phyloP scores from a whole-genome alignment of 306 rosid species.

The Trichosanthes truncata region DNA sequence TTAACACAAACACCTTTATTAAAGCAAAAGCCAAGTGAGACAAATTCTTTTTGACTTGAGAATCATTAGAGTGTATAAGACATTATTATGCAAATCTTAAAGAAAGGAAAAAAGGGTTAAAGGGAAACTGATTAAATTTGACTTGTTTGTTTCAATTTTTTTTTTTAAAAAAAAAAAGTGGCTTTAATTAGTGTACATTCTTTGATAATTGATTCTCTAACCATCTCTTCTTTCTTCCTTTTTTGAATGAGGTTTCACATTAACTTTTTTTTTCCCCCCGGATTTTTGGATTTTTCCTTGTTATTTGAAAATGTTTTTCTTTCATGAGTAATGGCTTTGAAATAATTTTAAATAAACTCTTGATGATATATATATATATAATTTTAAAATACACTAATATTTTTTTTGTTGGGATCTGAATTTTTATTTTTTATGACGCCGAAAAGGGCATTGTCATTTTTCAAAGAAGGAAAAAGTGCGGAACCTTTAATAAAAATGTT shows the following conservation, averaged over 20 bases:
- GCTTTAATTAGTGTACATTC: constrained; percentile 9
- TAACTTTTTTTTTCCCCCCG: too few relatives aligned
- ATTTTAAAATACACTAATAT: not conserved
- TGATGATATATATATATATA: not conserved
- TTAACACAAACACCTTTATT: constrained; percentile 3
- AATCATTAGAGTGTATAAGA: constrained; percentile 8
- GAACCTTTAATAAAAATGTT: not conserved
- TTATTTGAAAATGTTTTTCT: not conserved
- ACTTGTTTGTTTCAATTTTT: not conserved
- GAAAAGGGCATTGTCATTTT: not conserved
- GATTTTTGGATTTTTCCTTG: not conserved
- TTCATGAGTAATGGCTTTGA: not conserved
- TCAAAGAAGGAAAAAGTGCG: not conserved
- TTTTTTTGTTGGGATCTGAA: not conserved
- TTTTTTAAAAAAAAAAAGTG: not conserved
- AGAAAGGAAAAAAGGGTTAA: not conserved
- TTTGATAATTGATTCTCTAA: not conserved
- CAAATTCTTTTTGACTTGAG: constrained; percentile 10
- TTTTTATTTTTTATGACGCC: not conserved
- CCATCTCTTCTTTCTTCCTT: not conserved
- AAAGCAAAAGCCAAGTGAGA: constrained; percentile 11
- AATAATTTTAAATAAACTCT: not conserved
- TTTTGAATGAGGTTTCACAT: constrained; percentile 2
- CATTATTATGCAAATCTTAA: constrained; percentile 8
- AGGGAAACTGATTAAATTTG: constrained; percentile 5